Base-by-base conservation (phyloP, 2,329 filamentous ascomycete species). In the Monilinia polystroma region DNA sequence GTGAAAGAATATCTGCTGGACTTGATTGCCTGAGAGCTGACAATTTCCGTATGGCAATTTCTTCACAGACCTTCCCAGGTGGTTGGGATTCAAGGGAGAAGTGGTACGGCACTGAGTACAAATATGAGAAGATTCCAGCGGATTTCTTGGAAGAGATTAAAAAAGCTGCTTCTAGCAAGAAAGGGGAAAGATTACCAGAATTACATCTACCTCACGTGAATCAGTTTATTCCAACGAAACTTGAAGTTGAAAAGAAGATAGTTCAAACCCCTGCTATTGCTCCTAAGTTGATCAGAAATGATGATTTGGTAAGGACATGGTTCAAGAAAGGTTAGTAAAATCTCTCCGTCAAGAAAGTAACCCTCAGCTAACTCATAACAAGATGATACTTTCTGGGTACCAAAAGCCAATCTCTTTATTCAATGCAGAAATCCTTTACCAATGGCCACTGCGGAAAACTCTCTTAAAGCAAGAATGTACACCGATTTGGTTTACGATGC, bases 101-200 rank as follows among this genome's bases (percentile, higher is more conserved):
- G 76, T 99, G 95, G 95, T 99, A 99, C 73, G 94, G 94, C 11
- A 99, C 95, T 0, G 93, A 98, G 75, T 96, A 97, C 79, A 91
- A 87, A 70, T 84, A 89, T 43, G 90, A 96, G 75, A 90, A 87
- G 75, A 91, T 99, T 47, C 88, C 93, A 0, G 76, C 83, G 18
- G 87, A 93, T 23, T 89, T 97, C 72, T 81, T 96, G 76, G 80
- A 83, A 14, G 88, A 92, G 62, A 83, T 97, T 69, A 82, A 85
- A 64, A 79, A 84, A 68, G 91, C 92, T 1, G 82, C 86, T 41
- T 79, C 85, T 1, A 84, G 84, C 54, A 80, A 85, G 1, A 78
- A 83, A 0, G 80, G 82, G 32, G 82, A 86, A 41, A 85, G 92
- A 29, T 85, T 91, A 0, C 75, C 85, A 14, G 88, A 90, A 56